Evolutionary conservation across 1,284 basidiomycete species (phyloP).

Genomic region (Agaricales sp.): DNA sequence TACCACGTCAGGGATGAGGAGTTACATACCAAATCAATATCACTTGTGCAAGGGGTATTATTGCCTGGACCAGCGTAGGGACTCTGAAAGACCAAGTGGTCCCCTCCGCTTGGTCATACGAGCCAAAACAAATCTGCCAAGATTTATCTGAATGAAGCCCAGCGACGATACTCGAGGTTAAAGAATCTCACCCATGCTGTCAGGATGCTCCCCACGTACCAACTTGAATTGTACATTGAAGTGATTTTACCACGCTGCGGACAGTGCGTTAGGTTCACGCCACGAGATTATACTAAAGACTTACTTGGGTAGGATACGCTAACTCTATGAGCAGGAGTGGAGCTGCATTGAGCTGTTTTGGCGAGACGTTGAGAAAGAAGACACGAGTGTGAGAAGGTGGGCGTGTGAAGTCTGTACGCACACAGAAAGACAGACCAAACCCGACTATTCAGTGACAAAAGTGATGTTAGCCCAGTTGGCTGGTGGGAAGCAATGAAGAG

Average conservation of each 20-base stretch:
- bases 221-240: constrained; percentile 50
- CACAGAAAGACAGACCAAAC: constrained; percentile 50
- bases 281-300: constrained; percentile 11
- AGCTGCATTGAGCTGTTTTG: constrained; percentile 34
- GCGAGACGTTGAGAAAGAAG: background rate
- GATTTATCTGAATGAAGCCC: background rate
- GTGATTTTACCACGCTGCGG: constrained; percentile 46
- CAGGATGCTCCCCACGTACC: constrained; percentile 55
- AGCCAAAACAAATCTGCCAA: constrained; percentile 39
- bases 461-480: background rate
- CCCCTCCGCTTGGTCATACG: constrained; percentile 33
- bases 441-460: constrained; percentile 35
- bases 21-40: constrained; percentile 33
- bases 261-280: constrained; percentile 3
- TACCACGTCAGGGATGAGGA: constrained; percentile 34
- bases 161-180: background rate
- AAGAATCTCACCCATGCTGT: constrained; percentile 37
- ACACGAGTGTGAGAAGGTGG: background rate
- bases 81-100: constrained; percentile 58
- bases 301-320: constrained; percentile 60
- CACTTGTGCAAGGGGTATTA: constrained; percentile 53
- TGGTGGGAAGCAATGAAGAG: background rate
- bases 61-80: constrained; percentile 57
- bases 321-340: constrained; percentile 62
- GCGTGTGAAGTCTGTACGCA: background rate